phyloP scores from a whole-genome alignment of 495 filamentous ascomycete species.

The Daldinia grandis region DNA sequence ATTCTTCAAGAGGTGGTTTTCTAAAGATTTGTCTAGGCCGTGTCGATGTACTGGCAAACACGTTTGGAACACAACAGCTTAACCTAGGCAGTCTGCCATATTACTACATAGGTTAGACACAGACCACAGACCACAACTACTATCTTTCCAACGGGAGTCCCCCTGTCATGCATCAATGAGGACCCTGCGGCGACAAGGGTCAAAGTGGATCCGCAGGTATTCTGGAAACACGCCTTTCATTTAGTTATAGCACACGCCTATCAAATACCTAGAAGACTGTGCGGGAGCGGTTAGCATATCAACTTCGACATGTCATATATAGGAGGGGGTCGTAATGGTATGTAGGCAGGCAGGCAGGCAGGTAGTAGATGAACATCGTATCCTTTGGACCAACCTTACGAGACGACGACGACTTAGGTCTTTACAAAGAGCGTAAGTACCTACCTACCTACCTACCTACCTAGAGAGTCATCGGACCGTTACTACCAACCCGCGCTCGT shows the following conservation, averaged over 20 bases:
- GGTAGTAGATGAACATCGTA: background rate
- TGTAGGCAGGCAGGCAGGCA: too few species aligned
- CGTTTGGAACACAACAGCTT: background rate
- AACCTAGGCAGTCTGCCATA: background rate
- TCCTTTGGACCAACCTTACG: background rate
- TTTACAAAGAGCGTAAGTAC: background rate
- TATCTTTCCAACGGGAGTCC: constrained; percentile 4
- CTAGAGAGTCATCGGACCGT: constrained; percentile 15
- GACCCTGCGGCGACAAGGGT: constrained; percentile 30
- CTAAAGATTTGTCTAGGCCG: background rate
- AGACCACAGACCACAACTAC: too few species aligned
- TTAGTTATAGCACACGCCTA: constrained; percentile 8
- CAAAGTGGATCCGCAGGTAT: constrained; percentile 7
- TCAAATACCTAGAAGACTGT: constrained; percentile 5
- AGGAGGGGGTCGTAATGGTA: background rate
- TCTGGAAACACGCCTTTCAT: constrained; percentile 20
- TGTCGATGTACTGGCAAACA: background rate
- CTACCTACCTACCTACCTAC: too few species aligned
- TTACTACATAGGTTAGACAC: background rate
- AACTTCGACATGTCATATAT: constrained; percentile 21
- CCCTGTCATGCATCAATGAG: constrained; percentile 31
- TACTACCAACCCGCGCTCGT: background rate
- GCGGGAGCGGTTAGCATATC: constrained; percentile 11
- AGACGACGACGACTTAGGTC: constrained; percentile 3
- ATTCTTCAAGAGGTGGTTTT: background rate